A percentile compares a stretch with the other conserved stretches of the same genome.
Evolutionary conservation across 257 asterid species (phyloP).

Genomic region (Coffea canephora): DNA sequence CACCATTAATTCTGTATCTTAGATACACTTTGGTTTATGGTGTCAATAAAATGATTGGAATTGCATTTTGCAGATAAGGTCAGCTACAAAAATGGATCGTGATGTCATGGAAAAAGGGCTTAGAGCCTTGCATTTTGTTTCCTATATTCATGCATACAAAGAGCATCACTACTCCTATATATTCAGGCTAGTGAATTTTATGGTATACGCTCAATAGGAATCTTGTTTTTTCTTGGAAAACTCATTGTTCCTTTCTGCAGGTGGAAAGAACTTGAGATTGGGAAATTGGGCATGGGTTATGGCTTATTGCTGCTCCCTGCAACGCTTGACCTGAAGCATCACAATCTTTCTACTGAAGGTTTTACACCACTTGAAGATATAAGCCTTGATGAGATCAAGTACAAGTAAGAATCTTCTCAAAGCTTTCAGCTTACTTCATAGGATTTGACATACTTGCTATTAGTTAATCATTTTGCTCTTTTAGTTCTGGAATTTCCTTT

Average conservation of each 20-base stretch:
- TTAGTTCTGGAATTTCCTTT: background rate
- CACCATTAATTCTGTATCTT: background rate
- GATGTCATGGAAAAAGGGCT: slow-evolving; percentile 96
- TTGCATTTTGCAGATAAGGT: slow-evolving; percentile 53
- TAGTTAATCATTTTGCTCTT: too few species aligned
- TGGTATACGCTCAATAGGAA: slow-evolving; percentile 27
- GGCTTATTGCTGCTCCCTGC: slow-evolving; percentile 91
- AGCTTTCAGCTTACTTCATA: too few species aligned
- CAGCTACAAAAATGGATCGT: slow-evolving; percentile 78
- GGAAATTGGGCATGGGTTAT: slow-evolving; percentile 91
- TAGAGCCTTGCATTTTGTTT: slow-evolving; percentile 64
- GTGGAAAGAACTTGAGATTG: slow-evolving; percentile 97
- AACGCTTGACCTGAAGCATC: slow-evolving; percentile 45
- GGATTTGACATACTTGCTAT: too few species aligned
- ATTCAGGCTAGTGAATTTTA: slow-evolving; percentile 30
- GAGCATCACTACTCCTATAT: slow-evolving; percentile 77
- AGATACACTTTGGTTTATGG: background rate
- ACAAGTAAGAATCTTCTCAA: too few species aligned
- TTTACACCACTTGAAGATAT: too few species aligned
- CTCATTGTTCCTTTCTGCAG: slow-evolving; percentile 29
- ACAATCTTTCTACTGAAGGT: too few species aligned
- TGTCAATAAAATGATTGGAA: background rate
- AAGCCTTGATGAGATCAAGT: too few species aligned
- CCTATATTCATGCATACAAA: slow-evolving; percentile 86
- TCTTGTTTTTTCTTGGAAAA: background rate